Conservation (phyloP, 805 yeast genomes). For the Yamadazyma olivae region DNA sequence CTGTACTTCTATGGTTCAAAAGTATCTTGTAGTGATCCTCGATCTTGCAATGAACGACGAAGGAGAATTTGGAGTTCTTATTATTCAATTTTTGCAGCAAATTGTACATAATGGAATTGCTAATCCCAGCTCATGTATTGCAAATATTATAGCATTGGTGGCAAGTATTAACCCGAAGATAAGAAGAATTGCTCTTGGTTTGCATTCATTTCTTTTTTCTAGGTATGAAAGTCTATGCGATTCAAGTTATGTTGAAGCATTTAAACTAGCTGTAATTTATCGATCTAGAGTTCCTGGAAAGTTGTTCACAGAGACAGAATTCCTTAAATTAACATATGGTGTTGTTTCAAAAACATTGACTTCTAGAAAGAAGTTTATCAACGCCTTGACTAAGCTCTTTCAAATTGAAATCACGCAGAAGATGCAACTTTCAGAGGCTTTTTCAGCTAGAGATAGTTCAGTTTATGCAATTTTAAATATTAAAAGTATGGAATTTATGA, state of each 20-base stretch:
- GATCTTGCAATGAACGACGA: slow-evolving; percentile 47
- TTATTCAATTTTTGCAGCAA: slow-evolving; percentile 53
- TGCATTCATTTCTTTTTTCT: slow-evolving; percentile 56
- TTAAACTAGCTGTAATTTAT: slow-evolving; percentile 52
- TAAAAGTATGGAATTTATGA: slow-evolving; percentile 32
- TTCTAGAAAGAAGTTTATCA: slow-evolving; percentile 42
- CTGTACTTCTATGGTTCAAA: slow-evolving; percentile 67
- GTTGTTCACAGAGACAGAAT: slow-evolving; percentile 24
- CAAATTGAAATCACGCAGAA: slow-evolving; percentile 7
- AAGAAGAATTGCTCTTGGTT: slow-evolving; percentile 44
- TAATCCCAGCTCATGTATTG: slow-evolving; percentile 67
- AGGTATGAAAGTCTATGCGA: slow-evolving; percentile 74
- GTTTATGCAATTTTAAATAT: slow-evolving; percentile 36
- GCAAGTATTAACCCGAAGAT: slow-evolving; percentile 47
- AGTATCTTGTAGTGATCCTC: slow-evolving; percentile 52
- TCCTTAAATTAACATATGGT: slow-evolving; percentile 39
- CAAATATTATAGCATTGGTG: slow-evolving; percentile 69
- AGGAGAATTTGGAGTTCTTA: slow-evolving; percentile 44
- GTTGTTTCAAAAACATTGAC: slow-evolving; percentile 37
- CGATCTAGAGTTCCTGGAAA: slow-evolving; percentile 22
- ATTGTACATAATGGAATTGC: slow-evolving; percentile 66
- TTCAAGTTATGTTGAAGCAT: slow-evolving; percentile 59
- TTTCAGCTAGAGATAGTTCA: slow-evolving; percentile 17
- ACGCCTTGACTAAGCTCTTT: slow-evolving; percentile 18
- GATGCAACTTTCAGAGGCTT: slow-evolving; percentile 9